These are phyloP conservation scores for Marvania coccoides DNA, from an alignment of 139 green algal genomes.

Conservation along the genomic window DNA sequence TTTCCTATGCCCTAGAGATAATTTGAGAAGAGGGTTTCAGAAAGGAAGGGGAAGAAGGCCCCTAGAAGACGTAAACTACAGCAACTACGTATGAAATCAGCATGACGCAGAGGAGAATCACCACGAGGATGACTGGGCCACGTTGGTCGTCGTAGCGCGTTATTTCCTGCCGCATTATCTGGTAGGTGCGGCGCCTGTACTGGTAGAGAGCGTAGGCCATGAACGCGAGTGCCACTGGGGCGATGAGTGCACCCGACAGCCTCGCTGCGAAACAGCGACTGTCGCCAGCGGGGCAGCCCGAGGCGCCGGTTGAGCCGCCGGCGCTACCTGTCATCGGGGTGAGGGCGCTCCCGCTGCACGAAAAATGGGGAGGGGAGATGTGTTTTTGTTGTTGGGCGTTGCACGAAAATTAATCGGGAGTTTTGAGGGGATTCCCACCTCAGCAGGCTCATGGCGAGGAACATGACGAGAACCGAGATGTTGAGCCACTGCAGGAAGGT, in stretches of 20 bases:
- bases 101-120: slow-evolving; percentile 24
- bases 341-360: neutral
- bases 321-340: neutral
- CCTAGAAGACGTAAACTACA: slow-evolving; percentile 21
- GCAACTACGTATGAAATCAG: slow-evolving; percentile 12
- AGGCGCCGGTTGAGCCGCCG: neutral
- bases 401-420: too few species aligned
- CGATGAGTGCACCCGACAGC: slow-evolving; percentile 62
- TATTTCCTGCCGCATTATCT: slow-evolving; percentile 43
- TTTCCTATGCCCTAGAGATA: too few species aligned
- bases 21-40: too few species aligned
- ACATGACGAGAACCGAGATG: slow-evolving; percentile 68
- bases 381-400: too few species aligned
- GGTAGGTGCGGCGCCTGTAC: slow-evolving; percentile 52
- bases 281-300: neutral
- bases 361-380: neutral
- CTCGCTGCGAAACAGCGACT: slow-evolving; percentile 13
- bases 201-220: slow-evolving; percentile 69
- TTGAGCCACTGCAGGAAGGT: slow-evolving; percentile 85
- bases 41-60: too few species aligned
- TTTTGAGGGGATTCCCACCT: too few species aligned
- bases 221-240: slow-evolving; percentile 61
- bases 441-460: slow-evolving; percentile 48
- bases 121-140: slow-evolving; percentile 56
- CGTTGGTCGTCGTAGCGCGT: slow-evolving; percentile 72